Conservation (phyloP, 192 early-diverging fungal species). For the Jimgerdemannia flammicorona region DNA sequence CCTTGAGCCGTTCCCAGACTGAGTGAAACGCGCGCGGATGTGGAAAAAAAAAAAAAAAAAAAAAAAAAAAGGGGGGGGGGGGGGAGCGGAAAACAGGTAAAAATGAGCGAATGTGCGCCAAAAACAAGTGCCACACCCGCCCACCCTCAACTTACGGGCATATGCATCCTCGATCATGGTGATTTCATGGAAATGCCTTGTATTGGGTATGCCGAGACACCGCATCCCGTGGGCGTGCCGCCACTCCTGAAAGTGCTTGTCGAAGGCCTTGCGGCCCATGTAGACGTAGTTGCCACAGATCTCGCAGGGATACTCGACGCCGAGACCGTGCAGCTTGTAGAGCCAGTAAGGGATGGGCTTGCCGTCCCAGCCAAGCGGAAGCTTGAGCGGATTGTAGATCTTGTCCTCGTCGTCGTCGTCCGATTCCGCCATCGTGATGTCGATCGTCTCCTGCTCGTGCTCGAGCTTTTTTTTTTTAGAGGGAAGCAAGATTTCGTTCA, state of each 20-base stretch:
- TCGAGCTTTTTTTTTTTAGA: slow-evolving; percentile 44
- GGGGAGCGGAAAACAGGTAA: background rate
- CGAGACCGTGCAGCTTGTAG: slow-evolving; percentile 95
- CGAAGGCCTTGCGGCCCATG: slow-evolving; percentile 95
- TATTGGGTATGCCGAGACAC: slow-evolving; percentile 88
- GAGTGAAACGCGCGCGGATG: background rate
- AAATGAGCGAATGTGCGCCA: background rate
- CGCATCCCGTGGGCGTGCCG: slow-evolving; percentile 94
- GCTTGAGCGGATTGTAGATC: slow-evolving; percentile 94
- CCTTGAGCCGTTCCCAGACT: slow-evolving; percentile 88
- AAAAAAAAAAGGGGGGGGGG: background rate
- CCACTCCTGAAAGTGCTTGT: slow-evolving; percentile 94
- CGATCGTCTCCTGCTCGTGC: slow-evolving; percentile 66
- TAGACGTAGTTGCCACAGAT: slow-evolving; percentile 95
- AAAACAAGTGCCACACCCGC: background rate
- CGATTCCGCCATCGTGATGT: slow-evolving; percentile 55
- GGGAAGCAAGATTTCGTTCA: background rate
- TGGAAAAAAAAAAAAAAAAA: background rate
- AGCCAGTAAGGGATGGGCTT: slow-evolving; percentile 99
- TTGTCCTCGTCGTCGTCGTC: slow-evolving; percentile 79
- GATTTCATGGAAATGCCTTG: slow-evolving; percentile 88
- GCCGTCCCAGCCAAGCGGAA: slow-evolving; percentile 96
- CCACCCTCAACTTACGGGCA: slow-evolving; percentile 52
- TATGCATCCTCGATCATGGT: slow-evolving; percentile 88
- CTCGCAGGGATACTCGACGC: slow-evolving; percentile 92